These are phyloP conservation scores for Elongisporangium prolatum DNA, from an alignment of 352 stramenopile species.

Conservation along the genomic window DNA sequence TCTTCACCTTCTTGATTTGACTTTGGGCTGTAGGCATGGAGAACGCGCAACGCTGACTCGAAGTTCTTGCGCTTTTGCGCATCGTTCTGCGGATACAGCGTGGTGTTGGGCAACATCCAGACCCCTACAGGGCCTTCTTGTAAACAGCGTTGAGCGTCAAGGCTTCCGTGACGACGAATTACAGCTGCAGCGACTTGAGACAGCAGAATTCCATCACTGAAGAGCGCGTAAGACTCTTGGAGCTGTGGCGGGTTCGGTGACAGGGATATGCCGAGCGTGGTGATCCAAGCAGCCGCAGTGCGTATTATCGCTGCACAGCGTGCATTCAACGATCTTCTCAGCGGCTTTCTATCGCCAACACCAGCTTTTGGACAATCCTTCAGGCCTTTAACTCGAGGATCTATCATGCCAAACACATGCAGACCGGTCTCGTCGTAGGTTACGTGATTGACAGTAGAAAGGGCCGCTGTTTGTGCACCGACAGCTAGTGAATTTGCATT, in stretches of 20 bases:
- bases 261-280: slow-evolving; percentile 10
- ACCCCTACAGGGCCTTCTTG: neutral
- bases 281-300: slow-evolving; percentile 3
- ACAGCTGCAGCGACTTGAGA: slow-evolving; percentile 24
- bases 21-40: slow-evolving; percentile 1
- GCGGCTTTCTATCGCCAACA: neutral
- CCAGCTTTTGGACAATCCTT: slow-evolving; percentile 1
- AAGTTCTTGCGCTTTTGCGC: slow-evolving; percentile 7
- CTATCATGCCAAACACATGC: slow-evolving; percentile 34
- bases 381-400: slow-evolving; percentile 14
- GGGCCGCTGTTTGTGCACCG: neutral
- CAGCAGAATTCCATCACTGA: slow-evolving; percentile 32
- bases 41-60: slow-evolving; percentile 1
- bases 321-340: neutral
- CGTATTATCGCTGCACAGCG: neutral
- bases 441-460: slow-evolving; percentile 4
- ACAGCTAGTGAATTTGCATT: neutral
- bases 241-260: neutral
- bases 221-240: slow-evolving; percentile 4
- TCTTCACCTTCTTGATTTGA: neutral
- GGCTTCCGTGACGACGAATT: slow-evolving; percentile 5
- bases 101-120: neutral
- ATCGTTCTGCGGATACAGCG: slow-evolving; percentile 5
- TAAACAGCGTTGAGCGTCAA: neutral
- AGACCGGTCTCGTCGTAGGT: slow-evolving; percentile 18